Conservation (phyloP, 352 stramenopile species). For the Phytophthora pinifolia region DNA sequence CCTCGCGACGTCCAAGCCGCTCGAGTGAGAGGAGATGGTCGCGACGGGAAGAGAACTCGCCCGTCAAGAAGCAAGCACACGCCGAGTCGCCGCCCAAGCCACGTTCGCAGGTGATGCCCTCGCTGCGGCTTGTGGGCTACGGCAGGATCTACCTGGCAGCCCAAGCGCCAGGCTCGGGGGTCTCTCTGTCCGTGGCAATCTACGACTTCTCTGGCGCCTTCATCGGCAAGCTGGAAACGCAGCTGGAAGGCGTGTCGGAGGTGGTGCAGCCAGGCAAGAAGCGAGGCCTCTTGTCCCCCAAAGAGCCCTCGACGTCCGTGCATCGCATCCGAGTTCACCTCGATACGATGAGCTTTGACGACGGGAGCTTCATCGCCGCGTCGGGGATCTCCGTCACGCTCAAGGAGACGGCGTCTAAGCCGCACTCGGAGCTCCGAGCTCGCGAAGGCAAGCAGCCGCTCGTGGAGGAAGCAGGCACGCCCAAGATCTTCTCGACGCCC, state of each 20-base stretch:
- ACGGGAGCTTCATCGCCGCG: slow-evolving; percentile 12
- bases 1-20: slow-evolving; percentile 19
- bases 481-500: slow-evolving; percentile 32
- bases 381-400: slow-evolving; percentile 32
- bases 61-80: slow-evolving; percentile 2
- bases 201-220: slow-evolving; percentile 31
- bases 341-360: slow-evolving; percentile 31
- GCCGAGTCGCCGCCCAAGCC: slow-evolving; percentile 4
- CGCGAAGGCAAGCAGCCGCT: slow-evolving; percentile 10
- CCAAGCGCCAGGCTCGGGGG: slow-evolving; percentile 15
- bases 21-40: slow-evolving; percentile 8
- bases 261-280: slow-evolving; percentile 17
- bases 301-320: slow-evolving; percentile 8
- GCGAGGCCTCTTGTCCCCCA: slow-evolving; percentile 21
- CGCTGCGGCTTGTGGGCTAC: slow-evolving; percentile 33
- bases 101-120: slow-evolving; percentile 9
- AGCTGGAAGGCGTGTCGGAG: slow-evolving; percentile 16
- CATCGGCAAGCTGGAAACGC: slow-evolving; percentile 29
- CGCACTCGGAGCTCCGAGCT: slow-evolving; percentile 3
- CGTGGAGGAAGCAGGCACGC: background rate
- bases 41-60: slow-evolving; percentile 9
- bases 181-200: slow-evolving; percentile 33
- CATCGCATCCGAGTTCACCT: slow-evolving; percentile 28
- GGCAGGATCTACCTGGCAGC: slow-evolving; percentile 31
- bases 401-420: slow-evolving; percentile 30